phyloP scores from a whole-genome alignment of 2,329 filamentous ascomycete species.

The Colletotrichum lindemuthianum region DNA sequence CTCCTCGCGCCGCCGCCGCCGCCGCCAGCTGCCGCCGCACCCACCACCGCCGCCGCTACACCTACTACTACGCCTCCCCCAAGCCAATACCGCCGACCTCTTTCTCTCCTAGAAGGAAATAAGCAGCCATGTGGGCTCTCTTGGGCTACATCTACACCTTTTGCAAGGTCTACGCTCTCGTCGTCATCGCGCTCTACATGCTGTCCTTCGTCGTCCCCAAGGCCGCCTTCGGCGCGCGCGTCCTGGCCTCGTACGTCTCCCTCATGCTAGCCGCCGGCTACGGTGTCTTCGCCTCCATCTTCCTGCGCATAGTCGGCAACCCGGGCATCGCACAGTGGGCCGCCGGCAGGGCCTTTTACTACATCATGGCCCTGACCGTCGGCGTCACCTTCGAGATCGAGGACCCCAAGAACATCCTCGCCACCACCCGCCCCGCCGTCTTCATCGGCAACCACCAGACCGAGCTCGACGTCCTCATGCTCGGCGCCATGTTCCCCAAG shows the following conservation, averaged over 20 bases:
- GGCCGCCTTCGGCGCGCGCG: constrained; percentile 75
- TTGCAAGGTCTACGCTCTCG: constrained; percentile 60
- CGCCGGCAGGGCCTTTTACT: constrained; percentile 81
- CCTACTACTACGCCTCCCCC: background rate
- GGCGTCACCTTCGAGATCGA: constrained; percentile 82
- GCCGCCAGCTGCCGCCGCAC: constrained; percentile 16
- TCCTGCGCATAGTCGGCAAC: constrained; percentile 76
- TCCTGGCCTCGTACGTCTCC: constrained; percentile 72
- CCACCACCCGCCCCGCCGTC: constrained; percentile 79
- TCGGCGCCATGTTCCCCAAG: constrained; percentile 87
- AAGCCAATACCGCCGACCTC: background rate
- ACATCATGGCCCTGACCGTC: constrained; percentile 77
- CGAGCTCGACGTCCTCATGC: constrained; percentile 92
- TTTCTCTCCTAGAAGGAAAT: background rate
- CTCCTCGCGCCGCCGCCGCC: constrained; percentile 24
- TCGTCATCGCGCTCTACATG: constrained; percentile 68
- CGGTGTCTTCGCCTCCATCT: constrained; percentile 78
- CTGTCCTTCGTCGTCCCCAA: constrained; percentile 67
- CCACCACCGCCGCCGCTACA: background rate
- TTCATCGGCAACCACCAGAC: constrained; percentile 97
- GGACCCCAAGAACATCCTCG: constrained; percentile 71
- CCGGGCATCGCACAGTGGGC: constrained; percentile 88
- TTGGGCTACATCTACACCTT: constrained; percentile 56
- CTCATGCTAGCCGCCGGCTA: constrained; percentile 72
- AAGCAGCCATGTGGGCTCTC: constrained; percentile 48